A percentile compares a stretch with the other conserved stretches of the same genome.
These are phyloP conservation scores for Penicillium sp. DNA, from an alignment of 2,329 filamentous ascomycete genomes.

Conservation along the genomic window DNA sequence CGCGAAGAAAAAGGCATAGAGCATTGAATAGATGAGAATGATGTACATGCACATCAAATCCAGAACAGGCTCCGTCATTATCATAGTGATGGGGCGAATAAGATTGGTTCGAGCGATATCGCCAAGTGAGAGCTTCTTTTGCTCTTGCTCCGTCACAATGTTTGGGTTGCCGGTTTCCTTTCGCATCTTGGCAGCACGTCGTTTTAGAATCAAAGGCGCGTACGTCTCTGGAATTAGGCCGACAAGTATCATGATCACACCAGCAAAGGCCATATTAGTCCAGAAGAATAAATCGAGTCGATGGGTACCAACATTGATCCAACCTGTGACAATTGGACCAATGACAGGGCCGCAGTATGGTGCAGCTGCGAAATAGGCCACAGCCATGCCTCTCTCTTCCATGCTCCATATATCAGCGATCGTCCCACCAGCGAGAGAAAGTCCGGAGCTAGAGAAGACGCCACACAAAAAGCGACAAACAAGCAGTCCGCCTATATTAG, in stretches of 20 bases:
- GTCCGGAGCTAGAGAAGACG: slow-evolving; percentile 35
- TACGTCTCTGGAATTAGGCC: slow-evolving; percentile 42
- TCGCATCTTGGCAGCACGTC: slow-evolving; percentile 35
- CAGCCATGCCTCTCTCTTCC: slow-evolving; percentile 78
- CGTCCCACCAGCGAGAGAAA: slow-evolving; percentile 35
- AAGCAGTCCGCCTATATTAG: slow-evolving; percentile 35
- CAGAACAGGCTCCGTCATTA: slow-evolving; percentile 60
- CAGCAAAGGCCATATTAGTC: slow-evolving; percentile 38
- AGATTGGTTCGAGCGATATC: slow-evolving; percentile 68
- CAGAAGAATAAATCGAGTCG: slow-evolving; percentile 39
- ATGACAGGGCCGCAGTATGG: slow-evolving; percentile 78
- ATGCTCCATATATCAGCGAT: slow-evolving; percentile 70
- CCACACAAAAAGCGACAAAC: slow-evolving; percentile 35
- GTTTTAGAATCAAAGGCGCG: slow-evolving; percentile 37
- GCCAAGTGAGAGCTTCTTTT: slow-evolving; percentile 25
- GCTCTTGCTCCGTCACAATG: slow-evolving; percentile 39
- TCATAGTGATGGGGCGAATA: slow-evolving; percentile 75
- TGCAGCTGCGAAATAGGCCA: slow-evolving; percentile 78
- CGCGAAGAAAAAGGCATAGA: slow-evolving; percentile 51
- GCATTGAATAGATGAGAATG: slow-evolving; percentile 56
- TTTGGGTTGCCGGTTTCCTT: slow-evolving; percentile 37
- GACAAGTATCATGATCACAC: slow-evolving; percentile 28
- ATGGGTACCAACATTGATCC: slow-evolving; percentile 55
- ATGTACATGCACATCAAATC: slow-evolving; percentile 74
- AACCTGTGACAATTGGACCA: slow-evolving; percentile 74